phyloP scores from a whole-genome alignment of 305 asterid genomes.

The Rubia balearica region DNA sequence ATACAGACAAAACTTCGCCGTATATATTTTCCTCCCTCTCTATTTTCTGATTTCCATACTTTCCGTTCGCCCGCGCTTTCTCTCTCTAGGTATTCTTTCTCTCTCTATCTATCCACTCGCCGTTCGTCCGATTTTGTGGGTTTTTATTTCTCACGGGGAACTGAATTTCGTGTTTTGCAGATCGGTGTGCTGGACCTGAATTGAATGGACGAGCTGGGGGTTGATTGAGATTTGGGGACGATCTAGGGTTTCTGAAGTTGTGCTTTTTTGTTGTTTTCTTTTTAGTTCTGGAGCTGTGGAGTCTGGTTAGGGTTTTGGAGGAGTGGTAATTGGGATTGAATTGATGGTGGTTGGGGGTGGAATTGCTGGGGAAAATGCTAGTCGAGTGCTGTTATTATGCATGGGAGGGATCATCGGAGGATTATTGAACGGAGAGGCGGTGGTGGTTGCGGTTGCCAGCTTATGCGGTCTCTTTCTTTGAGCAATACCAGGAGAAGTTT shows the following conservation, averaged over 20 bases:
- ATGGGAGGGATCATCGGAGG: slow-evolving; percentile 49
- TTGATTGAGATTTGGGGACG: slow-evolving; percentile 24
- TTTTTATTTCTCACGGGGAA: not conserved
- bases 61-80: not conserved
- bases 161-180: slow-evolving; percentile 20
- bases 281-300: not conserved
- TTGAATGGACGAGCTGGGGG: slow-evolving; percentile 22
- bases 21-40: not conserved
- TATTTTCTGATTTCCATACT: not conserved
- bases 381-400: slow-evolving; percentile 45
- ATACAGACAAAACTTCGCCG: not conserved
- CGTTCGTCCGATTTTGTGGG: not conserved
- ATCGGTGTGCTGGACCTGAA: slow-evolving; percentile 32
- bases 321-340: slow-evolving; percentile 13
- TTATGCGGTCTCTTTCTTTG: slow-evolving; percentile 46
- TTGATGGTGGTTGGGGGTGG: slow-evolving; percentile 44
- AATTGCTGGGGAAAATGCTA: slow-evolving; percentile 52
- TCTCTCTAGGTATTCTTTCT: not conserved
- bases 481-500: slow-evolving; percentile 34
- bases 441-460: slow-evolving; percentile 34
- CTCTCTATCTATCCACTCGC: slow-evolving; percentile 9
- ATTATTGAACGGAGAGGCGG: slow-evolving; percentile 17
- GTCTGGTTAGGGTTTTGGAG: slow-evolving; percentile 14
- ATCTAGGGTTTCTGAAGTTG: slow-evolving; percentile 39
- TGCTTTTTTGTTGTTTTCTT: not conserved